Conservation (phyloP, 176 grass and related monocot species). For the Dactylis glomerata region DNA sequence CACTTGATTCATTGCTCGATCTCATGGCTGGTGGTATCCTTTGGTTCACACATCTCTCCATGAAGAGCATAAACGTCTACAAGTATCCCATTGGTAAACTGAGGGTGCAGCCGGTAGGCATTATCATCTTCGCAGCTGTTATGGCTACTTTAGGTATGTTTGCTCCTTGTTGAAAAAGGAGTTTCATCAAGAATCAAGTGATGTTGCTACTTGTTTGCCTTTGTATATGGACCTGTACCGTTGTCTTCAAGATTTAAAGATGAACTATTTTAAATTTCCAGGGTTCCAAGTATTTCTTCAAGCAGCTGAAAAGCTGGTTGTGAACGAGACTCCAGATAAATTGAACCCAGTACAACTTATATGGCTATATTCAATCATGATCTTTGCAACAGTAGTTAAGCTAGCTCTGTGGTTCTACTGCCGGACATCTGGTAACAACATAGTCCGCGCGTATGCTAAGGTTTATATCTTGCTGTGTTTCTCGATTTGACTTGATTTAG, state of each 20-base stretch:
- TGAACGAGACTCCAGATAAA: constrained; percentile 52
- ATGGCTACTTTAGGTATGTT: constrained; percentile 94
- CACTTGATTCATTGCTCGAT: constrained; percentile 89
- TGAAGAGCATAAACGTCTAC: constrained; percentile 87
- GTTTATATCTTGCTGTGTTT: constrained; percentile 36
- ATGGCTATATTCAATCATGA: constrained; percentile 96
- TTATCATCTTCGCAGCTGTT: constrained; percentile 88
- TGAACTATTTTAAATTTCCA: constrained; percentile 27
- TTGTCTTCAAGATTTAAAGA: not conserved
- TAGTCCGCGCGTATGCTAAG: constrained; percentile 92
- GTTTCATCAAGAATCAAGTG: not conserved
- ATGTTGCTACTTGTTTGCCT: not conserved
- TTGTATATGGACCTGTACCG: not conserved
- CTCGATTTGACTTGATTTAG: not conserved
- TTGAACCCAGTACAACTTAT: constrained; percentile 60
- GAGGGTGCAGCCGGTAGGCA: constrained; percentile 87
- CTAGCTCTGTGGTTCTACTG: constrained; percentile 83
- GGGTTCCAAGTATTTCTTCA: constrained; percentile 91
- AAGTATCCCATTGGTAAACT: constrained; percentile 95
- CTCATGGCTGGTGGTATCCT: constrained; percentile 96
- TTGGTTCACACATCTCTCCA: constrained; percentile 97
- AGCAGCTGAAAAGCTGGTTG: constrained; percentile 76
- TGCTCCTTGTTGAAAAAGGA: not conserved
- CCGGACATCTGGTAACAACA: constrained; percentile 77
- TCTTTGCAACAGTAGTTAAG: constrained; percentile 91